Conservation (phyloP, 106 monocot genomes). For the Acanthochlamys bracteata region DNA sequence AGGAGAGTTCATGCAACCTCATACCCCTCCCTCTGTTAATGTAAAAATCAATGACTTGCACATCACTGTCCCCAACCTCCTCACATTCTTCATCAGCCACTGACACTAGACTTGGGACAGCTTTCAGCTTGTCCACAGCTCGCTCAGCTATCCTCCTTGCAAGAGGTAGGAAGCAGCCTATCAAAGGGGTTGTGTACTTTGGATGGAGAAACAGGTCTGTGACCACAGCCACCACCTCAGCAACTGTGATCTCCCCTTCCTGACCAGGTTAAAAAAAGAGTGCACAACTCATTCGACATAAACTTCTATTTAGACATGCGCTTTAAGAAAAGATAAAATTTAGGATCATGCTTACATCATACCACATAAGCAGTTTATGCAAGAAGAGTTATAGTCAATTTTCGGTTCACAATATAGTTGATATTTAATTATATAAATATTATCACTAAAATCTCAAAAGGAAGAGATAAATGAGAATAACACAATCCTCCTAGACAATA, state of each 20-base stretch:
- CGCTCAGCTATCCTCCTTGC: slow-evolving; percentile 25
- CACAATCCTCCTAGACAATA: no score
- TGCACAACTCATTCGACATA: no score
- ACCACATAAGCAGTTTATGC: no score
- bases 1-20: slow-evolving; percentile 79
- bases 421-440: no score
- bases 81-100: slow-evolving; percentile 18
- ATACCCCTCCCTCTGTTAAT: slow-evolving; percentile 40
- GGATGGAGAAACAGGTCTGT: slow-evolving; percentile 82
- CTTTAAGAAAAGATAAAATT: no score
- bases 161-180: slow-evolving; percentile 87
- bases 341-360: no score
- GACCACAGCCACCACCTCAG: slow-evolving; percentile 45
- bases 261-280: neutral
- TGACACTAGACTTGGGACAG: slow-evolving; percentile 10
- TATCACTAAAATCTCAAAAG: no score
- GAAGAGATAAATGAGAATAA: no score
- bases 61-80: slow-evolving; percentile 50
- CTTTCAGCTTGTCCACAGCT: slow-evolving; percentile 35
- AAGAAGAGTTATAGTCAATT: no score
- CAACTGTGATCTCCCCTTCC: slow-evolving; percentile 22
- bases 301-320: no score
- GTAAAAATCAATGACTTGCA: slow-evolving; percentile 63
- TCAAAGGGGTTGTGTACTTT: slow-evolving; percentile 63
- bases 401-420: no score